A percentile compares a stretch with the other conserved stretches of the same genome.
phyloP scores from a whole-genome alignment of 2,329 filamentous ascomycete species.

The Claviceps cyperi region DNA sequence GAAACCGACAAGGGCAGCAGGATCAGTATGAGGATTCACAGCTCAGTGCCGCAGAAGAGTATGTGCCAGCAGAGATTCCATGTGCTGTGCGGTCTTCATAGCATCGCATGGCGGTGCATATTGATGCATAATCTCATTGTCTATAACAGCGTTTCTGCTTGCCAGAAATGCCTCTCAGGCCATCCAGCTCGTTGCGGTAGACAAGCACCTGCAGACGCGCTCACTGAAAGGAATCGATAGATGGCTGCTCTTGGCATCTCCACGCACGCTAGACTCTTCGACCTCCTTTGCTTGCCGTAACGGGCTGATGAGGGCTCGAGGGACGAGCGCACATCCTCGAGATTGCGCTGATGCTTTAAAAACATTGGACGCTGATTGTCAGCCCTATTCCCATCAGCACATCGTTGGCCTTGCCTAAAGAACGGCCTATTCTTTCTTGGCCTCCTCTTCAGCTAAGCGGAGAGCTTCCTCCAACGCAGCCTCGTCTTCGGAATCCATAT shows the following conservation, averaged over 20 bases:
- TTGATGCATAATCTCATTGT: not conserved
- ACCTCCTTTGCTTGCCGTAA: not conserved
- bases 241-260: too few relatives aligned
- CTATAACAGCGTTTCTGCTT: not conserved
- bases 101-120: not conserved
- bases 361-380: not conserved
- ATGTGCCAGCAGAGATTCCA: not conserved
- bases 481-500: slow-evolving; percentile 21
- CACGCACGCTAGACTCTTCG: not conserved
- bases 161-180: not conserved
- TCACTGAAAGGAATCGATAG: too few relatives aligned
- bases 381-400: not conserved
- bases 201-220: not conserved
- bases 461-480: slow-evolving; percentile 23
- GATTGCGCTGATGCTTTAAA: not conserved
- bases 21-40: not conserved
- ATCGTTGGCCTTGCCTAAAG: not conserved
- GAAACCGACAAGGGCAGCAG: not conserved
- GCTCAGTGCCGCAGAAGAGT: not conserved
- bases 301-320: not conserved
- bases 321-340: not conserved
- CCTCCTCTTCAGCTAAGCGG: slow-evolving; percentile 16
- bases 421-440: slow-evolving; percentile 8
- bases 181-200: not conserved
- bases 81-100: not conserved